phyloP scores from a whole-genome alignment of 2,329 filamentous ascomycete species.

The Fusarium staphyleae region DNA sequence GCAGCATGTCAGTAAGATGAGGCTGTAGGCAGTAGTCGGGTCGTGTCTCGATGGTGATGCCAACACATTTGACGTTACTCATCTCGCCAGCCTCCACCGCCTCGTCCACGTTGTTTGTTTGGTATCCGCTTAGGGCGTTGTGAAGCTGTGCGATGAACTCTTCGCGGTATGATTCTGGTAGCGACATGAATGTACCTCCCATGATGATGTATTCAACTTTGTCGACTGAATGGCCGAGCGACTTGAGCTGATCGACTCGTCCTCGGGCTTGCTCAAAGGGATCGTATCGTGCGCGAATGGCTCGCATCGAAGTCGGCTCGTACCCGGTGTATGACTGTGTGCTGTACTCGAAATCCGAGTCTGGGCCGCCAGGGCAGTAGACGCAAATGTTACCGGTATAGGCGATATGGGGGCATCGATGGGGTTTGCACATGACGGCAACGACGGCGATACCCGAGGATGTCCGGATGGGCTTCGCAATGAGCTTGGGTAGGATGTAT shows the following conservation, averaged over 20 bases:
- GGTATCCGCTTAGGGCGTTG: conserved; percentile 95
- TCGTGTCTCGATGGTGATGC: conserved; percentile 96
- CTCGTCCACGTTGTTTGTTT: conserved; percentile 93
- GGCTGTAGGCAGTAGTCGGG: conserved; percentile 96
- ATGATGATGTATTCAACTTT: conserved; percentile 99
- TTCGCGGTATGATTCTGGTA: conserved; percentile 87
- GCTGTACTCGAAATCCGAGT: conserved; percentile 98
- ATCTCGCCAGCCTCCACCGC: conserved; percentile 93
- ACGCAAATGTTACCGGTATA: conserved; percentile 99
- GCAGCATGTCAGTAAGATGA: conserved; percentile 94
- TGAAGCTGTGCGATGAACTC: conserved; percentile 95
- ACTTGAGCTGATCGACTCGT: conserved; percentile 95
- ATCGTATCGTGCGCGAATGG: conserved; percentile 95
- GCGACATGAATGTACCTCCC: conserved; percentile 99
- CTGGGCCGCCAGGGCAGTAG: conserved; percentile 95
- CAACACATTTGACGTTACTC: conserved; percentile 97
- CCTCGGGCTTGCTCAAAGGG: conserved; percentile 97
- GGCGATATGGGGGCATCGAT: conserved; percentile 95
- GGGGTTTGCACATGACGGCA: conserved; percentile 99
- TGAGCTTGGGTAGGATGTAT: conserved; percentile 94
- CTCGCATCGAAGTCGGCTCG: conserved; percentile 97
- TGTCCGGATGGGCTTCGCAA: conserved; percentile 95
- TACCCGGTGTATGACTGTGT: conserved; percentile 99
- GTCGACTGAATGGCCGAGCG: conserved; percentile 94
- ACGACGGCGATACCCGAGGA: conserved; percentile 98